These are phyloP conservation scores for Coniosporium apollinis DNA, from an alignment of 495 filamentous ascomycete species.

Conservation along the genomic window DNA sequence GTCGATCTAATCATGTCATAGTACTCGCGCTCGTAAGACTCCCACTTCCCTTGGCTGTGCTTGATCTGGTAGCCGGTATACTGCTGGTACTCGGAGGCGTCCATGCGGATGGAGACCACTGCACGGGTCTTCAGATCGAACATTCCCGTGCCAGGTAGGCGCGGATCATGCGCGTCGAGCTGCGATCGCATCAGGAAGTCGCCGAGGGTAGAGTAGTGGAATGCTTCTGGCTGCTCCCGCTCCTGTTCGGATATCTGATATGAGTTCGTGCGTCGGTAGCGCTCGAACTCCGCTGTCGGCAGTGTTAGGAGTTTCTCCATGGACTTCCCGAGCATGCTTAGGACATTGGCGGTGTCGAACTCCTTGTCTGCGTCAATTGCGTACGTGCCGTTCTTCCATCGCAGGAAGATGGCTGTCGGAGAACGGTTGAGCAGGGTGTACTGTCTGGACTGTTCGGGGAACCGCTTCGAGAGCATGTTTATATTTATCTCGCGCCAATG, in stretches of 20 bases:
- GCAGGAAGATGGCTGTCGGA: conserved; percentile 68
- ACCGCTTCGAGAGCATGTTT: conserved; percentile 43
- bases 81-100: conserved; percentile 49
- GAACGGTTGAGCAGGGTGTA: conserved; percentile 57
- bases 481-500: conserved; percentile 58
- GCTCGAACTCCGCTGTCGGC: conserved; percentile 63
- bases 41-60: conserved; percentile 50
- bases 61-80: conserved; percentile 81
- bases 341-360: conserved; percentile 66
- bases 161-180: conserved; percentile 75
- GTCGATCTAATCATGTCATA: conserved; percentile 91
- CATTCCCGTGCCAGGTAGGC: conserved; percentile 81
- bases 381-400: conserved; percentile 69
- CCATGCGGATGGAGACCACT: conserved; percentile 80
- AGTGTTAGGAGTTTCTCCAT: conserved; percentile 94
- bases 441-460: conserved; percentile 36
- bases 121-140: conserved; percentile 96
- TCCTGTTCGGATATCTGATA: conserved; percentile 49
- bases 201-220: conserved; percentile 74
- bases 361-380: conserved; percentile 98
- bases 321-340: conserved; percentile 80
- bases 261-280: conserved; percentile 51
- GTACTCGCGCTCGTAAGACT: conserved; percentile 90
- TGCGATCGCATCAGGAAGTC: conserved; percentile 94
- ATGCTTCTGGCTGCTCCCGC: conserved; percentile 44